A percentile compares a stretch with the other conserved stretches of the same genome.
Evolutionary conservation across 495 filamentous ascomycete species (phyloP).

Genomic region (Tuber calosporum): DNA sequence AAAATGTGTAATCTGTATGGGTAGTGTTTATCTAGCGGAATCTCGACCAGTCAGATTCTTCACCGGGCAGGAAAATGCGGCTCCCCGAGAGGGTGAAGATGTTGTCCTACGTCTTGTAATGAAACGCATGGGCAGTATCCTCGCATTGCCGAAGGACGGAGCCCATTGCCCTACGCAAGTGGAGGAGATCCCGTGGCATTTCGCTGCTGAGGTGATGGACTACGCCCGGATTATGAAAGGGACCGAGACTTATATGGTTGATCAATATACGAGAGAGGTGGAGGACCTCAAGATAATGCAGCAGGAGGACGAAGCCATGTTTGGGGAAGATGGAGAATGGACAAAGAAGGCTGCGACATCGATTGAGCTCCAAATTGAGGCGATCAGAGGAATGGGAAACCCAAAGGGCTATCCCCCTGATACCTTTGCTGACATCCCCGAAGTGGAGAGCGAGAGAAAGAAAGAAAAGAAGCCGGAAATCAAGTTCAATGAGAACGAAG

Average conservation of each 20-base stretch:
- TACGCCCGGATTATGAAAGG: constrained; percentile 96
- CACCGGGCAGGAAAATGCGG: constrained; percentile 71
- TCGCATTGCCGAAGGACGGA: constrained; percentile 74
- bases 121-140: constrained; percentile 67
- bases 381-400: constrained; percentile 58
- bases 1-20: constrained; percentile 95
- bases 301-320: constrained; percentile 82
- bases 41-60: constrained; percentile 89
- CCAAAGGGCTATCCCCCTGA: constrained; percentile 40
- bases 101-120: constrained; percentile 79
- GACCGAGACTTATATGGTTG: constrained; percentile 74
- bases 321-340: constrained; percentile 90
- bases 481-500: constrained; percentile 45
- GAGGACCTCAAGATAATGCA: constrained; percentile 65
- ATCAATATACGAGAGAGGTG: constrained; percentile 72
- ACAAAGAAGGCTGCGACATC: constrained; percentile 59
- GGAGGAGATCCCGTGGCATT: constrained; percentile 86
- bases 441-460: constrained; percentile 46
- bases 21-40: constrained; percentile 77
- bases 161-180: constrained; percentile 58
- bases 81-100: constrained; percentile 76
- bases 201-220: constrained; percentile 85
- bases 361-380: constrained; percentile 28
- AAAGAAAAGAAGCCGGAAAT: constrained; percentile 50
- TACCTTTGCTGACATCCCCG: constrained; percentile 43